Base-by-base conservation (phyloP, 768 basidiomycete species). In the Hebeloma cylindrosporum region DNA sequence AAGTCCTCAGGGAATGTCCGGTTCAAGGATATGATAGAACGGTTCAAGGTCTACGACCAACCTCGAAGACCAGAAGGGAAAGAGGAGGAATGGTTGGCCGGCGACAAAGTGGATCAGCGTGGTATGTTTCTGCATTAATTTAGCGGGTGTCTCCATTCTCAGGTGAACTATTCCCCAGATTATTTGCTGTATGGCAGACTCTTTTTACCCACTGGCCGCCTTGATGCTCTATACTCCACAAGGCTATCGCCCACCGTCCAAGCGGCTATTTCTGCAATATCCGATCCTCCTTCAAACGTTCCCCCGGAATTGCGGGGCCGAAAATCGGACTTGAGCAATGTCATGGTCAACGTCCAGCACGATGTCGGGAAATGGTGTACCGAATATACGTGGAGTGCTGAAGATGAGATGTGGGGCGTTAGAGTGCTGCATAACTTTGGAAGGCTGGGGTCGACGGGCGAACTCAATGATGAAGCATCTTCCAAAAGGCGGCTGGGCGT, bases 361-460 rank as follows among this genome's bases (percentile, higher is more conserved):
- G 93, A 96, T 60, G 79, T 88, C 7, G 95, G 94, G 3, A 82
- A 88, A 53, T 93, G 88, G 83, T 90, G 90, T 53, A 85, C 88
- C 2, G 95, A 98, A 63, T 97, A 95, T 54, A 88, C 88, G 2
- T 97, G 88, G 74, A 93, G 92, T 52, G 89, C 90, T 1, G 89
- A 93, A 53, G 95, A 97, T 56, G 83, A 85, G 14, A 95, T 98
- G 92, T 86, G 83, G 73, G 95, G 95, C 11, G 64, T 92, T 13
- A 78, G 88, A 13, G 77, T 92, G 13, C 74, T 98, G 37, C 92
- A 93, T 60, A 96, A 98, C 60, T 97, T 96, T 68, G 93, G 93
- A 10, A 79, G 77, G 63, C 68, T 84, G 3, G 80, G 74, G 11
- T 54, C 65, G 9, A 56, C 50, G 0, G 59, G 57, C 50, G 71